Evolutionary conservation across 2,329 filamentous ascomycete species (phyloP).

Genomic region (Albophoma yamanashiensis): DNA sequence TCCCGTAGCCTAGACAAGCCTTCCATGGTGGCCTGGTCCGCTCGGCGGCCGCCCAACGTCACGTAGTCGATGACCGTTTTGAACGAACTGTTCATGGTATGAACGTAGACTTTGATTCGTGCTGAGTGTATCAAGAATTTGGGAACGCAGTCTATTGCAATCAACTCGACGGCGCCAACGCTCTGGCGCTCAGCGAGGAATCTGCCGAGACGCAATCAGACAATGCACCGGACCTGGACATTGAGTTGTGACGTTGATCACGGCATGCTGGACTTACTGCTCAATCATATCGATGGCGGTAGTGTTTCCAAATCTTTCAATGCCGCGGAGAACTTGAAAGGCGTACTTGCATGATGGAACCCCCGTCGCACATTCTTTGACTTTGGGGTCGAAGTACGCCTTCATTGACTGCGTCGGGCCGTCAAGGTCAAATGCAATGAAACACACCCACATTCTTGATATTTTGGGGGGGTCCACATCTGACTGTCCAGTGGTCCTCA

Average conservation of each 20-base stretch:
- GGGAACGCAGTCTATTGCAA: background rate
- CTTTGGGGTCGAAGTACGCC: background rate
- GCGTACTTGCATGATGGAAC: background rate
- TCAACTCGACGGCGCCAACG: background rate
- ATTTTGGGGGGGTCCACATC: background rate
- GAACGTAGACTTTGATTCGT: background rate
- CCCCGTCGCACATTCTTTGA: background rate
- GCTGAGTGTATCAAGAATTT: background rate
- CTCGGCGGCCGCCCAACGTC: background rate
- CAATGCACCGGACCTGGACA: too few relatives aligned
- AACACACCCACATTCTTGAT: background rate
- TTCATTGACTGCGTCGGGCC: background rate
- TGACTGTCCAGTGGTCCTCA: background rate
- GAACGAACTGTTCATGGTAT: background rate
- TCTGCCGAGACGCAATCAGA: background rate
- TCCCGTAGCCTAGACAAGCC: background rate
- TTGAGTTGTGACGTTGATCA: too few relatives aligned
- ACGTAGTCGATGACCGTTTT: background rate
- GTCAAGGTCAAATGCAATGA: background rate
- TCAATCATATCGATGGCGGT: background rate
- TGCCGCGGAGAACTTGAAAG: background rate
- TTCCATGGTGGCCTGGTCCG: background rate
- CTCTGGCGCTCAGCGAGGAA: background rate
- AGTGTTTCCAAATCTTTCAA: background rate
- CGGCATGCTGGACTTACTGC: background rate